A percentile compares a stretch with the other conserved stretches of the same genome.
Conservation (phyloP, 1,284 basidiomycete species). For the Sanghuangporus sanghuang region DNA sequence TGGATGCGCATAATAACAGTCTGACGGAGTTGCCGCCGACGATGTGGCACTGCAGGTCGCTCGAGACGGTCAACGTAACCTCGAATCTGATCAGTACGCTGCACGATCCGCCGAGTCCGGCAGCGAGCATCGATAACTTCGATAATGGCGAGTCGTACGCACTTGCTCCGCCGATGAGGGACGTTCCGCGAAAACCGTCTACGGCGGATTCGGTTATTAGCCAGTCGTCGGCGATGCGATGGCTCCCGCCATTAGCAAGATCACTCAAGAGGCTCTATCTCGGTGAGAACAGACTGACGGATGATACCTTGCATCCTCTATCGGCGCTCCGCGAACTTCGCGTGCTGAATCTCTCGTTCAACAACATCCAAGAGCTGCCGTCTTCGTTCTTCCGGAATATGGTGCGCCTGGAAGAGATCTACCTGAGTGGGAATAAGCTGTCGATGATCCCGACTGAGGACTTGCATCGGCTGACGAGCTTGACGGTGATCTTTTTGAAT, state of each 20-base stretch:
- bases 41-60: conserved; percentile 82
- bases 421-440: conserved; percentile 91
- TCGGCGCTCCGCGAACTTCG: conserved; percentile 73
- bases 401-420: conserved; percentile 74
- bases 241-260: conserved; percentile 63
- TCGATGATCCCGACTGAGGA: conserved; percentile 89
- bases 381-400: conserved; percentile 72
- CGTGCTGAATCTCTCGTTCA: conserved; percentile 93
- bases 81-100: conserved; percentile 83
- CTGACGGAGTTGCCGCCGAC: conserved; percentile 71
- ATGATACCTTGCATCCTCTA: conserved; percentile 76
- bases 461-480: conserved; percentile 59
- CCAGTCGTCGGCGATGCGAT: conserved; percentile 20
- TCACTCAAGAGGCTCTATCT: conserved; percentile 79
- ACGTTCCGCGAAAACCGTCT: conserved; percentile 41
- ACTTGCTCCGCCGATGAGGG: conserved; percentile 1
- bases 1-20: conserved; percentile 93
- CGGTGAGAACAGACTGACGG: conserved; percentile 86
- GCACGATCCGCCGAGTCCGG: conserved; percentile 51
- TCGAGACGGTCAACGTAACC: conserved; percentile 79
- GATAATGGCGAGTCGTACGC: background rate
- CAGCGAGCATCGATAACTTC: conserved; percentile 9
- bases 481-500: conserved; percentile 84
- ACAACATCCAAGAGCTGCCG: conserved; percentile 90
- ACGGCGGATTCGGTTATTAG: conserved; percentile 29